phyloP scores from a whole-genome alignment of 73 alveolate species.

The Paramecium tetraurelia region DNA sequence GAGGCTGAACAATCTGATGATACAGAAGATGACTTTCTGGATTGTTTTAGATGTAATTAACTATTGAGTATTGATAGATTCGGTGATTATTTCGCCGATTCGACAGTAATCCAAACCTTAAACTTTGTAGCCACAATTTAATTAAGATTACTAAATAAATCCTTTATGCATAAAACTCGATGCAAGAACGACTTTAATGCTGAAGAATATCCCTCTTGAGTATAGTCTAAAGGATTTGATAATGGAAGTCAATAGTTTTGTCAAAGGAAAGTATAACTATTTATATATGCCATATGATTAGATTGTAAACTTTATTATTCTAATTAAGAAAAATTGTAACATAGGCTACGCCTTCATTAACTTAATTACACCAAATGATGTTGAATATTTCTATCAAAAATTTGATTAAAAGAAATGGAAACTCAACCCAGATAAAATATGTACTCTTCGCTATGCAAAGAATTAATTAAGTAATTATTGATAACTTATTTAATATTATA shows the following conservation, averaged over 20 bases:
- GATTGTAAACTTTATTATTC: background rate
- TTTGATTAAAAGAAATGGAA: background rate
- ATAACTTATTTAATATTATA: background rate
- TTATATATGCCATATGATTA: background rate
- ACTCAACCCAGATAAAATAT: background rate
- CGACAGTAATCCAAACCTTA: background rate
- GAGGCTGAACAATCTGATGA: background rate
- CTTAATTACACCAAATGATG: background rate
- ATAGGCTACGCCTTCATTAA: background rate
- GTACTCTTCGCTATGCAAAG: background rate
- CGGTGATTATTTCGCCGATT: background rate
- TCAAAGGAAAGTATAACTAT: background rate
- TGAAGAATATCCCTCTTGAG: background rate
- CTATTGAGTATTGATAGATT: background rate
- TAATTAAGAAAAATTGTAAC: background rate
- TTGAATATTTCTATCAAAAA: background rate
- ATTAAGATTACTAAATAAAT: background rate
- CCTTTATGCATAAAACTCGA: background rate
- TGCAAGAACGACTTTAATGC: conserved; percentile 21
- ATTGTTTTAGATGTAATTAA: background rate
- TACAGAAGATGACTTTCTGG: background rate
- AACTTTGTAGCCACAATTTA: background rate
- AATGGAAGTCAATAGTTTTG: background rate
- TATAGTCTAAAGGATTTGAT: background rate
- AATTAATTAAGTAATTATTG: background rate